These are phyloP conservation scores for Crithidia acanthocephali DNA, from an alignment of 208 protist genomes.

Conservation along the genomic window DNA sequence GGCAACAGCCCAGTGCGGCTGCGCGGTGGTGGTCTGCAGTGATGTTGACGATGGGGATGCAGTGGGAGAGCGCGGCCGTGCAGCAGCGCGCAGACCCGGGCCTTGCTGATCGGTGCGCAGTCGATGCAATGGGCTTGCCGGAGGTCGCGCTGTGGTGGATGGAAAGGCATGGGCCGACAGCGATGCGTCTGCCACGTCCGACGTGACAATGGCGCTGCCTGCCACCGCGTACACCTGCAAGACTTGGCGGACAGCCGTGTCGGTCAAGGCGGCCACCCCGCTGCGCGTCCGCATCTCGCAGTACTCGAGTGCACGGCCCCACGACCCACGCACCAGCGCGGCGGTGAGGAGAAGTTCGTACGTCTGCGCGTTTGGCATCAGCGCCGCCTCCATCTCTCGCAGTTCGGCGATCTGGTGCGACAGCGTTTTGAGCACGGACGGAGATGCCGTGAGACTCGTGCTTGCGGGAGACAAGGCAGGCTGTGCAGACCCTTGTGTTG, in stretches of 20 bases:
- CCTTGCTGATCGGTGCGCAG: slow-evolving; percentile 52
- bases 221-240: slow-evolving; percentile 43
- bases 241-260: slow-evolving; percentile 44
- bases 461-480: not conserved
- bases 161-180: too few species aligned
- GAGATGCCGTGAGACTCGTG: slow-evolving; percentile 1
- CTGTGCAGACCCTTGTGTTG: not conserved
- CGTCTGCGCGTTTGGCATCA: slow-evolving; percentile 65
- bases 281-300: slow-evolving; percentile 44
- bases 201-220: not conserved
- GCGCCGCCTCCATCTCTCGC: slow-evolving; percentile 32
- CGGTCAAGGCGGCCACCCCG: slow-evolving; percentile 40
- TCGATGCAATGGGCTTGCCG: slow-evolving; percentile 5
- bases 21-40: not conserved
- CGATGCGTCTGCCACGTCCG: not conserved
- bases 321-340: slow-evolving; percentile 48
- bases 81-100: slow-evolving; percentile 41
- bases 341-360: slow-evolving; percentile 68
- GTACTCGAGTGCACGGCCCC: slow-evolving; percentile 56
- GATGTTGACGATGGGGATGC: not conserved
- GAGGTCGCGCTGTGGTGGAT: too few species aligned
- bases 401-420: slow-evolving; percentile 36
- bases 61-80: slow-evolving; percentile 12
- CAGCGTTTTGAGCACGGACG: not conserved
- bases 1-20: slow-evolving; percentile 23